Evolutionary conservation across 768 basidiomycete species (phyloP).

Genomic region (Suillus discolor): DNA sequence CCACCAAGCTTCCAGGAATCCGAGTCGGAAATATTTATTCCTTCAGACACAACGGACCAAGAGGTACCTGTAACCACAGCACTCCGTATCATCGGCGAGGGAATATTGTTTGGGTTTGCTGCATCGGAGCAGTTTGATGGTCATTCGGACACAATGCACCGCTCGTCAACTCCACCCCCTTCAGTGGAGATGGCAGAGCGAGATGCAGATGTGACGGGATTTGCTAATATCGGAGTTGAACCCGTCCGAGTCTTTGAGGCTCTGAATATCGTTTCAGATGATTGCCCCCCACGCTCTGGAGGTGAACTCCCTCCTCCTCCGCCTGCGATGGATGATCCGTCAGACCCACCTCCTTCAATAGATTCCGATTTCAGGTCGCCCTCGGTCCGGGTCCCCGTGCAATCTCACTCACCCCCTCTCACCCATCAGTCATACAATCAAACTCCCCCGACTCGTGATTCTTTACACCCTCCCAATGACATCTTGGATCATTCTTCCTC

Average conservation of each 20-base stretch:
- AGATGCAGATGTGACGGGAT: constrained; percentile 69
- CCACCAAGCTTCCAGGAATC: constrained; percentile 82
- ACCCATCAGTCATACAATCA: constrained; percentile 31
- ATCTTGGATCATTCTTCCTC: constrained; percentile 38
- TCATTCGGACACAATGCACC: constrained; percentile 67
- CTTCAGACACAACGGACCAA: constrained; percentile 37
- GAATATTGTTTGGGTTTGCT: constrained; percentile 73
- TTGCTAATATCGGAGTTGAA: constrained; percentile 55
- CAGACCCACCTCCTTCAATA: constrained; percentile 86
- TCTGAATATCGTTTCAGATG: constrained; percentile 53
- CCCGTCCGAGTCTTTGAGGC: constrained; percentile 62
- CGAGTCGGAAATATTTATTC: constrained; percentile 75
- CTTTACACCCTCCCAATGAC: constrained; percentile 35
- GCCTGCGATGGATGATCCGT: constrained; percentile 83
- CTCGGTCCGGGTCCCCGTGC: constrained; percentile 21
- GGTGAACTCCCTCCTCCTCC: constrained; percentile 72
- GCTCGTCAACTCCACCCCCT: constrained; percentile 71
- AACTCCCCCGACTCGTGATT: constrained; percentile 30
- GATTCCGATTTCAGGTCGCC: constrained; percentile 70
- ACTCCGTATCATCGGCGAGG: constrained; percentile 66
- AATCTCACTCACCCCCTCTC: constrained; percentile 31
- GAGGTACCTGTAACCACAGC: constrained; percentile 34
- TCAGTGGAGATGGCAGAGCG: constrained; percentile 72
- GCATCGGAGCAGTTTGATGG: constrained; percentile 80
- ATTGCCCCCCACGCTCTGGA: constrained; percentile 35